Evolutionary conservation across 805 yeast genomes (phyloP), one percentile per base, ranked within the genome.

Genomic region (Yarrowia sp.): DNA sequence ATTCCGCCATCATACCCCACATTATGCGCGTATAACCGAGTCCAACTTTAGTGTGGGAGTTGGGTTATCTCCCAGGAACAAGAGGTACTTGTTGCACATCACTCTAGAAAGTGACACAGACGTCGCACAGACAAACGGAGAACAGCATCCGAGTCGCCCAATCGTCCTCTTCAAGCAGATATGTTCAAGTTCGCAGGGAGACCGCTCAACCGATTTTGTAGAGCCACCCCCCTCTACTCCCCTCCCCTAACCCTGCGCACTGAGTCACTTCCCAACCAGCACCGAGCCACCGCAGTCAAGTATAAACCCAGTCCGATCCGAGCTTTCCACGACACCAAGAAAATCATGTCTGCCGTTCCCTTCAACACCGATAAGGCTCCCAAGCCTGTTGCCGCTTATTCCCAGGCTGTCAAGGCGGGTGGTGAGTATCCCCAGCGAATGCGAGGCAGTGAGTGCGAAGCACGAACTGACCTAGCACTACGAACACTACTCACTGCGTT

Each of bases 351-450:
- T 67, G 69, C 55, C 67, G 46, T 56, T 50, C 70, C 67, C 12
- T 63, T 63, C 67, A 63, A 63, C 70, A 72, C 74, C 50, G 71
- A 73, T 16, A 71, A 73, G 65, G 97, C 98, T 45, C 98, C 99
- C 73, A 92, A 97, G 70, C 97, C 98, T 71, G 97, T 97, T 49
- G 98, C 97, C 46, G 87, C 97, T 14, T 94, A 94, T 80, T 91
- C 97, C 38, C 99, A 95, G 80, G 99, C 98, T 59, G 86, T 93
- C 79, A 92, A 90, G 82, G 97, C 88, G 74, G 91, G 91, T 79
- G 86, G 82, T 77, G 68, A 50, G 76, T 72, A 10, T 19, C 19
- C 19, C 10, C 3, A 38, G 19, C 19, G 40, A 38, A 22, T 66
- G 26, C 56, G 19, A 35, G 11, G 45, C 16, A 14, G 11, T 9